phyloP scores from a whole-genome alignment of 371 early-diverging fungal genomes.

The Dichotomocladium elegans region DNA sequence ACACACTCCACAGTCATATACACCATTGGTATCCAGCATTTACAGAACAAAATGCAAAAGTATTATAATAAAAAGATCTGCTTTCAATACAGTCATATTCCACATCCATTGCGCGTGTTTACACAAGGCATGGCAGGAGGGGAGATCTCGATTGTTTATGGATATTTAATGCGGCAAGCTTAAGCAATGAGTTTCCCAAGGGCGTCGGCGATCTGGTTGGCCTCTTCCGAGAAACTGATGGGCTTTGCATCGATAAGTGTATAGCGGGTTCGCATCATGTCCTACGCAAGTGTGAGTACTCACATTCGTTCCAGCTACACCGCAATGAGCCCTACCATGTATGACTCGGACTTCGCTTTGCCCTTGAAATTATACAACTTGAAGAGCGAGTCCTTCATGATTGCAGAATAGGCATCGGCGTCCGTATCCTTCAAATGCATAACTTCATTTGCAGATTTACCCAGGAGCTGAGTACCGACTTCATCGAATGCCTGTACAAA shows the following conservation, averaged over 20 bases:
- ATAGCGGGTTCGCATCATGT: constrained; percentile 52
- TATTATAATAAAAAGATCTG: too few species aligned
- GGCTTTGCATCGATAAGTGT: constrained; percentile 45
- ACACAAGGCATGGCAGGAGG: too few species aligned
- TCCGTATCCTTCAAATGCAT: constrained; percentile 46
- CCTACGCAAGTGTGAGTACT: constrained; percentile 38
- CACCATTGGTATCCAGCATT: too few species aligned
- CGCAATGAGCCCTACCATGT: constrained; percentile 55
- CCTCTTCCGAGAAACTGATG: constrained; percentile 61
- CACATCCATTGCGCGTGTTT: too few species aligned
- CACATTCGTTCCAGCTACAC: background rate
- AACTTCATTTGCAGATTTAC: constrained; percentile 70
- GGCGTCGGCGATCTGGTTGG: constrained; percentile 40
- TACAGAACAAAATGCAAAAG: too few species aligned
- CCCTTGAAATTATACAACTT: constrained; percentile 67
- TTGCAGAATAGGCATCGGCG: constrained; percentile 26
- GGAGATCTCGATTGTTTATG: too few species aligned
- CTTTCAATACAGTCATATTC: too few species aligned
- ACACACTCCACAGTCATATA: too few species aligned
- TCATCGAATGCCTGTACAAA: constrained; percentile 92
- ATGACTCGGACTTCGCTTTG: constrained; percentile 80
- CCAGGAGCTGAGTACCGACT: constrained; percentile 62
- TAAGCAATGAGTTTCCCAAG: constrained; percentile 31
- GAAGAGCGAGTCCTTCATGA: constrained; percentile 59
- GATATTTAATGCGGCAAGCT: too few species aligned